Evolutionary conservation across 768 basidiomycete species (phyloP), one percentile per base, ranked within the genome.

Genomic region (Pulveroboletus frians): DNA sequence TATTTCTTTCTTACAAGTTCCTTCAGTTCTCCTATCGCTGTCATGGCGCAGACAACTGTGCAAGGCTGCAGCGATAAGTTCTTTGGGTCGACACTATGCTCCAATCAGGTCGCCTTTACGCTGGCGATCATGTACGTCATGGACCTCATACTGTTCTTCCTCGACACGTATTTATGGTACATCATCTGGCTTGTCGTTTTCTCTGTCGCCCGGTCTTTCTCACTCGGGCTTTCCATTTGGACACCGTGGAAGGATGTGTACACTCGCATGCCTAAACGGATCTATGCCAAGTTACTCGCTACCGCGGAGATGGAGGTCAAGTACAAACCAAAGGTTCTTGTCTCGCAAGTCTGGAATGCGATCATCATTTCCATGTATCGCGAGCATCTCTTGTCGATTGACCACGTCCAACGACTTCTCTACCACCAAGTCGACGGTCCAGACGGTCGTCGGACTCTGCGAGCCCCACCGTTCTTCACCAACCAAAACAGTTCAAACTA

Each of bases 341-440:
- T 99, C 35, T 97, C 94, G 17, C 96, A 99, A 72, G 86, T 99
- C 27, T 99, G 96, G 96, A 99, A 99, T 68, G 96, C 96, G 39
- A 78, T 98, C 70, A 95, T 99, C 69, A 99, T 99, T 54, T 98
- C 95, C 47, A 99, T 99, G 96, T 99, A 99, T 70, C 85, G 96
- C 60, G 96, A 99, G 63, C 96, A 99, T 71, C 75, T 99, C 42
- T 76, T 99, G 34, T 95, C 92, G 54, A 99, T 99, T 62, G 92
- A 97, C 59, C 93, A 99, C 61, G 96, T 99, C 39, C 96, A 99
- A 66, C 87, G 94, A 45, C 78, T 99, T 17, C 79, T 98, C 30
- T 98, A 99, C 65, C 96, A 99, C 67, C 96, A 99, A 70, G 87
- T 92, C 17, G 94, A 95, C 54, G 83, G 84, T 14, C 81, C 88